Evolutionary conservation across 2,329 filamentous ascomycete species (phyloP), one percentile per base, ranked within the genome.

Genomic region (Lachnellula suecica): DNA sequence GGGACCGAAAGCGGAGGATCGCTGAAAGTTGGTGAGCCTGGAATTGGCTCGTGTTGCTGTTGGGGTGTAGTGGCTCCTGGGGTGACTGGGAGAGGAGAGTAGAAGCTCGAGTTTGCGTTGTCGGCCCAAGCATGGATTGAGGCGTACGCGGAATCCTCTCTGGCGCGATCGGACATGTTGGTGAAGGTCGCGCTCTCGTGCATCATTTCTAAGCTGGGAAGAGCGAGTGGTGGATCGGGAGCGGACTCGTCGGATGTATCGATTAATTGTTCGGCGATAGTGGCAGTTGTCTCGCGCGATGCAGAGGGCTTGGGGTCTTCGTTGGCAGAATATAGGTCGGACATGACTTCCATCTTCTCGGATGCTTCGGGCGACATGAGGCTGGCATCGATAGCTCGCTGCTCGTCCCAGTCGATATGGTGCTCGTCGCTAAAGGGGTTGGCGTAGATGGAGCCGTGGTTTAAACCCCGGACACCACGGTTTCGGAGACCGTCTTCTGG

Each of bases 71-170:
- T 44, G 20, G 58, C 47, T 44, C 79, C 72, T 7, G 72, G 72
- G 4, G 72, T 70, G 2, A 77, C 73, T 11, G 81, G 81, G 20
- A 84, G 74, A 4, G 82, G 81, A 5, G 82, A 84, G 72, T 84
- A 85, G 62, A 85, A 84, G 61, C 76, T 74, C 9, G 72, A 47
- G 31, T 63, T 63, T 8, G 63, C 59, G 22, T 64, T 58, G 59
- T 83, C 76, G 1, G 83, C 82, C 83, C 83, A 86, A 0, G 83
- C 83, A 63, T 86, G 81, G 59, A 86, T 85, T 1, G 81, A 83
- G 42, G 78, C 77, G 62, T 79, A 85, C 1, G 79, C 76, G 13
- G 78, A 74, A 31, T 65, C 57, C 2, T 72, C 66, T 59, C 79
- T 73, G 38, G 76, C 74, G 31, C 23, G 43, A 8, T 78, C 75